A percentile compares a stretch with the other conserved stretches of the same genome.
These are phyloP conservation scores for Euphorbia schlechtendalii DNA, from an alignment of 441 rosid species.

Conservation along the genomic window DNA sequence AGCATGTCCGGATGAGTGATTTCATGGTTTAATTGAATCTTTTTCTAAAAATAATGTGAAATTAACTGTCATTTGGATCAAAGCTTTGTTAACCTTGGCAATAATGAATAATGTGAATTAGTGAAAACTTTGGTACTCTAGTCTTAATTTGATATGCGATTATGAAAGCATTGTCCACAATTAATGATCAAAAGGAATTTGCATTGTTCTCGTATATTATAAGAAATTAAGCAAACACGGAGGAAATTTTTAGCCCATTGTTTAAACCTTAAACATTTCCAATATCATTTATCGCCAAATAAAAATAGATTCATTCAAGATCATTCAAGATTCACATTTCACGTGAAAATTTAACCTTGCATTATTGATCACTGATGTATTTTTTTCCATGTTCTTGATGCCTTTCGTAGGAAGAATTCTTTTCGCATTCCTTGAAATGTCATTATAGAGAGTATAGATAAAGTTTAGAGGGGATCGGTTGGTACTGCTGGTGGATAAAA, in stretches of 20 bases:
- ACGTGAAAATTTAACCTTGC: not conserved
- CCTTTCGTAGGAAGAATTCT: slow-evolving; percentile 63
- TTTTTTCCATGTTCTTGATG: slow-evolving; percentile 5
- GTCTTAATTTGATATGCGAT: not conserved
- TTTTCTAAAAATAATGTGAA: not conserved
- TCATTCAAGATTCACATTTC: not conserved
- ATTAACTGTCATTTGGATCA: not conserved
- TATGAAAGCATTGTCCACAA: not conserved
- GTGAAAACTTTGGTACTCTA: not conserved
- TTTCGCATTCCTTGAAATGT: slow-evolving; percentile 87
- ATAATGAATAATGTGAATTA: not conserved
- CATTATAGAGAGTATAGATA: slow-evolving; percentile 93
- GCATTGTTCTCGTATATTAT: no score
- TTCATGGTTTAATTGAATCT: not conserved
- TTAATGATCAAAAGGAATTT: not conserved
- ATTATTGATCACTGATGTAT: not conserved
- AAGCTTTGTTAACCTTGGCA: not conserved
- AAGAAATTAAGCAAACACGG: no score
- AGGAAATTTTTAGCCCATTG: no score
- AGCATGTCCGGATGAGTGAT: not conserved
- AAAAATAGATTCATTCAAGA: not conserved
- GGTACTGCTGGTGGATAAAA: slow-evolving; percentile 92
- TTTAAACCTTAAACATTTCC: not conserved
- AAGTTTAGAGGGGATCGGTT: slow-evolving; percentile 92
- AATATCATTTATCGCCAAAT: not conserved